Base-by-base conservation (phyloP, 106 monocot genomes). In the Dendrobium officinale region DNA sequence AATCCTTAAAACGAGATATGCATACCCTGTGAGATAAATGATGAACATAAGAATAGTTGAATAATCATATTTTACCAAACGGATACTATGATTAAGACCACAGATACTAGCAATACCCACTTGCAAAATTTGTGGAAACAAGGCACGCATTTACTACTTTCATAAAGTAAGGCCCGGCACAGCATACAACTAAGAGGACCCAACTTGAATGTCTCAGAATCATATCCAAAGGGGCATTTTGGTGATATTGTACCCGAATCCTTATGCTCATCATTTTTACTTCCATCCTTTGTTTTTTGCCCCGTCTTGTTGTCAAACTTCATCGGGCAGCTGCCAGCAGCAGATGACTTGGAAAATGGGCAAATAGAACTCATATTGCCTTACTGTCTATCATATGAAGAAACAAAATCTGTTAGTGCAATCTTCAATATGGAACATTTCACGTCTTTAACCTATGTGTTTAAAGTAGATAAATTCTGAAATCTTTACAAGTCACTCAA, bases 41-140 rank as follows among this genome's bases (percentile, higher is more conserved):
- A 20, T 9, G 42, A 81, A 42, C 9, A 72, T 42, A 64, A 29
- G 10, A 58, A 16, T 43, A 42, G 40, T 75, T 51, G 51, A 40
- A 42, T 74, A 43, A 40, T 58, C 5, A 67, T 31, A 26, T 17
- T 54, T 13, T 67, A 49, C 29, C 19, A 16, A 70, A 78, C 13
- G 16, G 44, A 5, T 22, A 73, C 20, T 73, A 16, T 70, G 4
- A 20, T 31, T 67, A 41, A 78, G 72, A 42, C 79, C n/a, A 43
- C 67, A 4, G 73, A 27, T 42, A 22, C 56, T 64, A 43, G 64
- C 17, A 84, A 16, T 79, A 89, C 95, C 54, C 84, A 98, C 98
- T 95, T 98, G 98, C 98, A 98, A 86, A 88, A 95, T 81, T 98
- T 98, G 81, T 98, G 98, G 27, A 88, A 85, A 75, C 98, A 98